A percentile compares a stretch with the other conserved stretches of the same genome.
Evolutionary conservation across 345 rosid species (phyloP).

Genomic region (Punica granatum): DNA sequence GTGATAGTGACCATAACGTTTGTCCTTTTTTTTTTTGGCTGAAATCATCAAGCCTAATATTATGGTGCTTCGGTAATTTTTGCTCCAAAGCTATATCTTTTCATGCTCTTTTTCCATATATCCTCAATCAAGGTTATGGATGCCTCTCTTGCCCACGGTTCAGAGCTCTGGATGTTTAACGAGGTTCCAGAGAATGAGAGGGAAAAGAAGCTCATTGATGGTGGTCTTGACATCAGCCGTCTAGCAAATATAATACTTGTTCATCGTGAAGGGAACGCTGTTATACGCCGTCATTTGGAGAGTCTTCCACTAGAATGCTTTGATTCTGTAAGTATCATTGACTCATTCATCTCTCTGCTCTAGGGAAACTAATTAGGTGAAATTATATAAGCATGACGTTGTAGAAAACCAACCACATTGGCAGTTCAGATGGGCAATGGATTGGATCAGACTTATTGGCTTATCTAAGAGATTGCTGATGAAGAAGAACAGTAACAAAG

Average conservation of each 20-base stretch:
- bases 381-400: background rate
- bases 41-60: background rate
- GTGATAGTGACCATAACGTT: background rate
- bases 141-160: slow-evolving; percentile 53
- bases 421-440: background rate
- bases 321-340: slow-evolving; percentile 44
- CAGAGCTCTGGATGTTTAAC: slow-evolving; percentile 90
- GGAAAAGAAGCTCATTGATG: slow-evolving; percentile 60
- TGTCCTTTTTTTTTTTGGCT: background rate
- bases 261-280: slow-evolving; percentile 68
- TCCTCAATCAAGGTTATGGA: slow-evolving; percentile 50
- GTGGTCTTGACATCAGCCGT: slow-evolving; percentile 53
- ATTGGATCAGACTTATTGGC: background rate
- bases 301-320: slow-evolving; percentile 71
- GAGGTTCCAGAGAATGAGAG: slow-evolving; percentile 64
- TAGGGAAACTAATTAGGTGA: background rate
- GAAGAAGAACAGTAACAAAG: background rate
- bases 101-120: background rate
- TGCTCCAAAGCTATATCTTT: background rate
- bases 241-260: slow-evolving; percentile 50
- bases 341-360: background rate
- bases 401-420: background rate
- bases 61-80: background rate
- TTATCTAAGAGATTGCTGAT: background rate
- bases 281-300: slow-evolving; percentile 63